Conservation (phyloP, 768 basidiomycete species). For the Fistulinella prunicolor region DNA sequence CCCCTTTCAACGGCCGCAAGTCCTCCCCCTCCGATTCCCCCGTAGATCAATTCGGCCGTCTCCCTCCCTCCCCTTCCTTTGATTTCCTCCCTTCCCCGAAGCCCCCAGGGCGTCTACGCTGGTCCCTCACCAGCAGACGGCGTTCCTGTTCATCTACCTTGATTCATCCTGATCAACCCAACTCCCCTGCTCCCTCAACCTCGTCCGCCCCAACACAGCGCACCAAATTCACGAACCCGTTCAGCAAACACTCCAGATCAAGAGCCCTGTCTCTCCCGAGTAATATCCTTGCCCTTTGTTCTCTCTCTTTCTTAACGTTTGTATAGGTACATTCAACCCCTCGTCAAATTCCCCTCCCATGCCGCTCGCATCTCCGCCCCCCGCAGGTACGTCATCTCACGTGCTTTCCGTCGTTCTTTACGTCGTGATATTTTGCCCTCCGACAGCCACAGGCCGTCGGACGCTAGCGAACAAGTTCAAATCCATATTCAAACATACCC, state of each 20-base stretch:
- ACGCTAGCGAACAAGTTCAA: slow-evolving; percentile 18
- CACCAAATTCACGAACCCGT: slow-evolving; percentile 14
- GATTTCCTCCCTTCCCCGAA: too few relatives aligned
- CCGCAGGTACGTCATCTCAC: slow-evolving; percentile 1
- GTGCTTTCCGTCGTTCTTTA: background rate
- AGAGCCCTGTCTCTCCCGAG: slow-evolving; percentile 15
- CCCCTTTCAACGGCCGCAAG: too few relatives aligned
- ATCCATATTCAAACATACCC: slow-evolving; percentile 20
- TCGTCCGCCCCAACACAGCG: slow-evolving; percentile 6
- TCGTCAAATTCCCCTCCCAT: slow-evolving; percentile 1
- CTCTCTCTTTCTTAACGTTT: background rate
- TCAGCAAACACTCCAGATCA: slow-evolving; percentile 16
- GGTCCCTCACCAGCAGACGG: slow-evolving; percentile 5
- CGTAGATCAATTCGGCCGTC: slow-evolving; percentile 11
- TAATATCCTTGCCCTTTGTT: slow-evolving; percentile 3
- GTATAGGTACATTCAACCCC: slow-evolving; percentile 3
- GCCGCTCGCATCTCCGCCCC: background rate
- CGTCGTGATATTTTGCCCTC: background rate
- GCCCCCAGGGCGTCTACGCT: slow-evolving; percentile 3
- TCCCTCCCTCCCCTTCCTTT: background rate
- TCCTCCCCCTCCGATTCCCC: too few relatives aligned
- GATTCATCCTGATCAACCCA: background rate
- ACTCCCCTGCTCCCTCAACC: too few relatives aligned
- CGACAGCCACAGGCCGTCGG: slow-evolving; percentile 5
- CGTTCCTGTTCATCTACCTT: slow-evolving; percentile 3